Percentiles rank a stretch among this genome's conserved stretches.
phyloP scores from a whole-genome alignment of 2,329 filamentous ascomycete species.

The Penicillium expansum region DNA sequence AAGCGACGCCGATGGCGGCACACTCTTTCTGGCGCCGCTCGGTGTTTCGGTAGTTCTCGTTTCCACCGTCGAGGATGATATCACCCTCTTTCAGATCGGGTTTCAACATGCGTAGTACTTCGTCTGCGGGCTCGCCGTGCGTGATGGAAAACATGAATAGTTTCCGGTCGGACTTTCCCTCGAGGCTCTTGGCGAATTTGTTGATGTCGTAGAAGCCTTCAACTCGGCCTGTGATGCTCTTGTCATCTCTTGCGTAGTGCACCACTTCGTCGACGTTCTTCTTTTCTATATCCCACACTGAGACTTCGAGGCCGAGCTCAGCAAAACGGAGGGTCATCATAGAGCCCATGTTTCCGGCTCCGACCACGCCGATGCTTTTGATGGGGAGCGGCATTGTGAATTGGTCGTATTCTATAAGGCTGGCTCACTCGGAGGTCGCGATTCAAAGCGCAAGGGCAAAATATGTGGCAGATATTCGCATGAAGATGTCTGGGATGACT shows the following conservation, averaged over 20 bases:
- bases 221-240: constrained; percentile 32
- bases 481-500: background rate
- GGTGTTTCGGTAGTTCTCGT: constrained; percentile 65
- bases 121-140: constrained; percentile 40
- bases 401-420: background rate
- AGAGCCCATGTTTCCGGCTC: constrained; percentile 44
- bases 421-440: background rate
- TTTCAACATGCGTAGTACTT: constrained; percentile 41
- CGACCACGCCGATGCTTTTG: constrained; percentile 41
- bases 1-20: constrained; percentile 57
- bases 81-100: constrained; percentile 58
- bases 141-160: constrained; percentile 44
- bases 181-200: constrained; percentile 37
- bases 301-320: constrained; percentile 40
- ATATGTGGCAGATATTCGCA: background rate
- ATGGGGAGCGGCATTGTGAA: constrained; percentile 27
- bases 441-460: background rate
- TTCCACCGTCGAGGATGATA: constrained; percentile 67
- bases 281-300: constrained; percentile 38
- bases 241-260: constrained; percentile 22
- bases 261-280: constrained; percentile 36
- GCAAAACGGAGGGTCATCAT: constrained; percentile 45
- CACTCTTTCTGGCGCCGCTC: constrained; percentile 61
- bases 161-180: constrained; percentile 31
- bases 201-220: constrained; percentile 36